Evolutionary conservation across 495 filamentous ascomycete genomes (phyloP).

Genomic region (Pseudevernia furfuracea): DNA sequence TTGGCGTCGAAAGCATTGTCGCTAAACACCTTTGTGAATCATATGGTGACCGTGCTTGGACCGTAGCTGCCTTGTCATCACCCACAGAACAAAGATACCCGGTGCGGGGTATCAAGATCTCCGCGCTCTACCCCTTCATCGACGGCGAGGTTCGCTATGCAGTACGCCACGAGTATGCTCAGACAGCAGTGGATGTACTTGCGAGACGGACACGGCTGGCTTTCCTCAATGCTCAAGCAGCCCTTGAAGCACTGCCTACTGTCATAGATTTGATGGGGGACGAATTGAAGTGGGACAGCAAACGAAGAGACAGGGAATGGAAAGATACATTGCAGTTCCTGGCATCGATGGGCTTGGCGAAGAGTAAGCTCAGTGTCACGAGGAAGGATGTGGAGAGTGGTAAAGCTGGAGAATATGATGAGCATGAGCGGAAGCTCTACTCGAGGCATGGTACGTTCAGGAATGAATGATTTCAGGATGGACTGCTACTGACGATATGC

Average conservation of each 20-base stretch:
- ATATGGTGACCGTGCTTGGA: constrained; percentile 95
- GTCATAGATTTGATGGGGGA: constrained; percentile 91
- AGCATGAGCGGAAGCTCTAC: constrained; percentile 63
- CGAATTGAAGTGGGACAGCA: constrained; percentile 74
- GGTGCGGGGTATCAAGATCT: constrained; percentile 75
- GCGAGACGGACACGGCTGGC: constrained; percentile 81
- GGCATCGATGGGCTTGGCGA: constrained; percentile 78
- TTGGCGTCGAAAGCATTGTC: constrained; percentile 89
- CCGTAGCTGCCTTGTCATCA: constrained; percentile 74
- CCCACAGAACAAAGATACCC: constrained; percentile 83
- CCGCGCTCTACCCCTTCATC: constrained; percentile 83
- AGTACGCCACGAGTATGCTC: constrained; percentile 83
- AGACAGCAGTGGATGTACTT: constrained; percentile 86
- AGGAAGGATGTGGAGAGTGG: constrained; percentile 74
- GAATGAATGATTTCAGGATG: neutral
- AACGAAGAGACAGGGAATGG: constrained; percentile 78
- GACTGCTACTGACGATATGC: constrained; percentile 27
- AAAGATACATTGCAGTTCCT: constrained; percentile 70
- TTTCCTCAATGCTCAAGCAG: constrained; percentile 93
- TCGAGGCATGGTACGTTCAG: constrained; percentile 56
- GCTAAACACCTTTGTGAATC: constrained; percentile 82
- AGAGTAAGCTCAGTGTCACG: constrained; percentile 61
- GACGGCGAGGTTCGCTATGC: constrained; percentile 94
- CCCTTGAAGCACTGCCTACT: constrained; percentile 77
- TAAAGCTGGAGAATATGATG: constrained; percentile 60